Conservation (phyloP, 331 rosid genomes). For the Prunus yedoensis region DNA sequence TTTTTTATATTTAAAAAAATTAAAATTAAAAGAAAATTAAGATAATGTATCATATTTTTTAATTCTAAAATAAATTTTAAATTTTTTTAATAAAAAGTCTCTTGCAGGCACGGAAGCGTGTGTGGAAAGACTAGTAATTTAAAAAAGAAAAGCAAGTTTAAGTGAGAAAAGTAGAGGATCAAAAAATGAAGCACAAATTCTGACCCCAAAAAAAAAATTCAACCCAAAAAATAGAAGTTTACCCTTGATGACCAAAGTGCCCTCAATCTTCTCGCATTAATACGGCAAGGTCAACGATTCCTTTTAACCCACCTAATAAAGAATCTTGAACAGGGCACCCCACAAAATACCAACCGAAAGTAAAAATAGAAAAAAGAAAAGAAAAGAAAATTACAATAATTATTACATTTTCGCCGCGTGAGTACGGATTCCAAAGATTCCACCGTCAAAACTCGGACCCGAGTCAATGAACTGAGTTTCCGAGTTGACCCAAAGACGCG, state of each 20-base stretch:
- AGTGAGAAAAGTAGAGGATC: no score
- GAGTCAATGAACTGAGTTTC: conserved; percentile 27
- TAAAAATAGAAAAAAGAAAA: neutral
- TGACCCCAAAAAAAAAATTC: no score
- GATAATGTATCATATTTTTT: no score
- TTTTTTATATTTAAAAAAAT: no score
- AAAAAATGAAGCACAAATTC: no score
- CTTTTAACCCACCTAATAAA: conserved; percentile 8
- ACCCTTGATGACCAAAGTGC: neutral
- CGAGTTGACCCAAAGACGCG: conserved; percentile 57
- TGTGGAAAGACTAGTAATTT: no score
- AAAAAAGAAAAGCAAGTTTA: no score
- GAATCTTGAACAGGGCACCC: conserved; percentile 6
- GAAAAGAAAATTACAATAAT: neutral
- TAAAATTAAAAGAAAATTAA: no score
- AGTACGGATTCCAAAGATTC: conserved; percentile 59
- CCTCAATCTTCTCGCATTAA: neutral
- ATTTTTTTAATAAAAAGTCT: no score
- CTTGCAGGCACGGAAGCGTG: no score
- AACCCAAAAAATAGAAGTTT: no score
- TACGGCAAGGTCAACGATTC: conserved; percentile 21
- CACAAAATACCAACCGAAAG: neutral
- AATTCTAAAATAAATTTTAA: no score
- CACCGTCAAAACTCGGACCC: conserved; percentile 10
- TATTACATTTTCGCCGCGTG: conserved; percentile 38